Base-by-base conservation (phyloP, 2,329 filamentous ascomycete species). In the Hymenoscyphus infarciens region DNA sequence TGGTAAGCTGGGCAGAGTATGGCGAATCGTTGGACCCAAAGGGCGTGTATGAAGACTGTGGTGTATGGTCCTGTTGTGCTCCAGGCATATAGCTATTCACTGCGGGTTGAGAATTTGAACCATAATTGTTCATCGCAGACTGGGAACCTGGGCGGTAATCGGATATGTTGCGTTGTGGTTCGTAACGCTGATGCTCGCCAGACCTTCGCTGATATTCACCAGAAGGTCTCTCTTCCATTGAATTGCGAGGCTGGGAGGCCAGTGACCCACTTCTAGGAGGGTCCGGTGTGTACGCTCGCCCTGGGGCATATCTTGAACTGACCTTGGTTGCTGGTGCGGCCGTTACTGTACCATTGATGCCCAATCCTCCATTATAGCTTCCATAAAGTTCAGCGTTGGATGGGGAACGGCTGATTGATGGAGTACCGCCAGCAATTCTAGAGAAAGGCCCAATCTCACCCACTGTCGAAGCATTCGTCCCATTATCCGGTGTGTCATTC, bases 371-470 rank as follows among this genome's bases (percentile, higher is more conserved):
- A 61, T 73, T 71, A 33, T 71, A 72, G 1, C 69, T 72, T 16
- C 75, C 76, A 64, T 71, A 96, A 5, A 90, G 77, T 68, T 97
- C 93, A 55, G 91, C 86, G 69, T 83, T 86, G 4, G 90, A 95
- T 3, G 89, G 87, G 1, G 88, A 86, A 52, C 89, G 84, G 72
- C 89, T 92, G 64, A 92, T 83, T 2, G 84, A 89, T 6, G 90
- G 89, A 1, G 89, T 90, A 33, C 87, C 86, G n/a, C 89, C 86
- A 31, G 89, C 82, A 59, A 97, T 86, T 60, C 89, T 89, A 7
- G 90, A 88, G 74, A 99, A 98, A 1, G 92, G 92, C 0, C 92
- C 91, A 59, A 83, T 76, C 64, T 91, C 89, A 22, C 75, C 77
- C 57, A 83, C 83, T 38, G 75, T 80, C 54, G 84, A 85, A 60